phyloP scores from a whole-genome alignment of 2,329 filamentous ascomycete species.

The Coniochaeta pulveracea region DNA sequence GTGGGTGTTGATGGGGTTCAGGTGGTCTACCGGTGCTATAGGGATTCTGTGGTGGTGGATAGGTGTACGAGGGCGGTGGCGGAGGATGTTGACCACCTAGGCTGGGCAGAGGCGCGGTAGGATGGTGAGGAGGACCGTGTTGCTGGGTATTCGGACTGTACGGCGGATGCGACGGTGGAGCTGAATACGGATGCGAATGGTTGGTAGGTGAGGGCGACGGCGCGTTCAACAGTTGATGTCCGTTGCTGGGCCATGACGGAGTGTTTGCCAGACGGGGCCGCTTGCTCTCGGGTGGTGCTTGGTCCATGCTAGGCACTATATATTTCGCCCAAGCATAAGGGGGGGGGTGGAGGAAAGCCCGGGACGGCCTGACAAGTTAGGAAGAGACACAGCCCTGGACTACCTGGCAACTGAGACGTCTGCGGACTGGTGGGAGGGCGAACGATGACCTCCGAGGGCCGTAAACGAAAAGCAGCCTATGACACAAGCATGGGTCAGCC shows the following conservation, averaged over 20 bases:
- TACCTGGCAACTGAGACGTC: too few species aligned
- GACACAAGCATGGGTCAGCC: constrained; percentile 1
- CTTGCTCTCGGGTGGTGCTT: constrained; percentile 46
- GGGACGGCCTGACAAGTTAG: too few species aligned
- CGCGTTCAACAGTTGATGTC: constrained; percentile 34
- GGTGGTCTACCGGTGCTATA: too few species aligned
- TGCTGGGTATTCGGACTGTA: constrained; percentile 18
- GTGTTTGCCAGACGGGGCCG: constrained; percentile 41
- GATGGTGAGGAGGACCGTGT: constrained; percentile 27
- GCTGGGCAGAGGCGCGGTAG: constrained; percentile 24
- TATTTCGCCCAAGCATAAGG: constrained; percentile 19
- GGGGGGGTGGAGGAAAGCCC: constrained; percentile 1
- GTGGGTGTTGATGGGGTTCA: constrained; percentile 17
- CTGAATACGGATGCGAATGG: too few species aligned
- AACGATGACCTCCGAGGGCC: constrained; percentile 2
- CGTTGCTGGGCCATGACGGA: constrained; percentile 35
- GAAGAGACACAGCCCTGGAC: too few species aligned
- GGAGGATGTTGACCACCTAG: constrained; percentile 26
- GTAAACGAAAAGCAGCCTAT: constrained; percentile 1
- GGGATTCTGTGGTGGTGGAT: too few species aligned
- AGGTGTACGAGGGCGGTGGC: constrained; percentile 23
- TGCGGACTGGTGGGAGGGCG: constrained; percentile 8
- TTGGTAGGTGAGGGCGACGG: constrained; percentile 24
- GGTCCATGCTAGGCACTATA: constrained; percentile 46
- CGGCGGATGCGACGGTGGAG: too few species aligned